These are phyloP conservation scores for Torulaspora delbrueckii DNA, from an alignment of 805 yeast genomes.

Conservation along the genomic window DNA sequence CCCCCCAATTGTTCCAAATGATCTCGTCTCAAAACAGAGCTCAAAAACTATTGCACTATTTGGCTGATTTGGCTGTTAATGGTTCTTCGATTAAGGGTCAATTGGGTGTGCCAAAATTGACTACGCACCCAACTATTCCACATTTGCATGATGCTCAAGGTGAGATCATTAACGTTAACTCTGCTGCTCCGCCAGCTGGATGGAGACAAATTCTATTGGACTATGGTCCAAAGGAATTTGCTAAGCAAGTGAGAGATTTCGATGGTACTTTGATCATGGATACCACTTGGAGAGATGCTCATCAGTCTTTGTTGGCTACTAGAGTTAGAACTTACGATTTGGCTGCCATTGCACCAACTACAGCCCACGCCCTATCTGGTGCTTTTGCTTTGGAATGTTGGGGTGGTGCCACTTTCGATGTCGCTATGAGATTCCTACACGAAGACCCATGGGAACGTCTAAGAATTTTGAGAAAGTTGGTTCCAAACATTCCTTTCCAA, in stretches of 20 bases:
- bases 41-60: conserved; percentile 81
- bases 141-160: conserved; percentile 59
- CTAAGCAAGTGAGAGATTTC: conserved; percentile 76
- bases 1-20: conserved; percentile 94
- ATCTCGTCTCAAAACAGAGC: conserved; percentile 95
- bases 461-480: conserved; percentile 77
- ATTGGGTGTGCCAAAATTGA: conserved; percentile 82
- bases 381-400: conserved; percentile 98
- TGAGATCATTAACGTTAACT: conserved; percentile 51
- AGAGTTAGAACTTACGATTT: conserved; percentile 94
- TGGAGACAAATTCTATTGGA: conserved; percentile 87
- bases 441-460: conserved; percentile 99
- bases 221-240: conserved; percentile 86
- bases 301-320: conserved; percentile 94
- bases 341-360: conserved; percentile 85
- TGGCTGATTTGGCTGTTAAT: conserved; percentile 91
- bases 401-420: conserved; percentile 99
- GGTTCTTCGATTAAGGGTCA: conserved; percentile 97
- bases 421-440: conserved; percentile 94
- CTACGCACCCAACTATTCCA: conserved; percentile 73
- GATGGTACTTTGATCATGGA: conserved; percentile 93
- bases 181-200: conserved; percentile 61
- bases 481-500: conserved; percentile 98
- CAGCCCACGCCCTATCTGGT: conserved; percentile 83
- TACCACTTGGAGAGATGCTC: conserved; percentile 99